Percentiles rank a stretch among this genome's conserved stretches.
phyloP scores from a whole-genome alignment of 305 asterid species.

The Fraxinus platypoda region DNA sequence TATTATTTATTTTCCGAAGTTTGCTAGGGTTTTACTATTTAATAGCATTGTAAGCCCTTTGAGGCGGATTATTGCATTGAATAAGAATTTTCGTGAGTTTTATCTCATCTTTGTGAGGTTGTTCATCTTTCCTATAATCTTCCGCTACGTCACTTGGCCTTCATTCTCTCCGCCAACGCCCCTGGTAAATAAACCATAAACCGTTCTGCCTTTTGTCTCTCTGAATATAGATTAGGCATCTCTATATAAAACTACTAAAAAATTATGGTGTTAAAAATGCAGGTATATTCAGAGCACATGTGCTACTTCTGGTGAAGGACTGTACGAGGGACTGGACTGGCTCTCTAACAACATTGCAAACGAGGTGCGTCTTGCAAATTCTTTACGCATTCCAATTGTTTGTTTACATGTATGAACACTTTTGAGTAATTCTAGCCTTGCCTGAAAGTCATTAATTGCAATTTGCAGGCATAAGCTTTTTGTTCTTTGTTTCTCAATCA shows the following conservation, averaged over 20 bases:
- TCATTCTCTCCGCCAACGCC: constrained; percentile 13
- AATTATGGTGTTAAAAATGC: not conserved
- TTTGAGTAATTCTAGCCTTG: not conserved
- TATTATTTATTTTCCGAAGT: too few relatives aligned
- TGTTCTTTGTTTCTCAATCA: not conserved
- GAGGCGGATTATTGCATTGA: too few relatives aligned
- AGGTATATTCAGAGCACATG: constrained; percentile 18
- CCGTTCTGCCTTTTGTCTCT: not conserved
- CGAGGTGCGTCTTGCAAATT: not conserved
- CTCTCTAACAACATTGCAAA: constrained; percentile 19
- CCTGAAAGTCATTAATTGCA: not conserved
- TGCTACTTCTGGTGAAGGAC: constrained; percentile 11
- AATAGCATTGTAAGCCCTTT: too few relatives aligned
- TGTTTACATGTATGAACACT: not conserved
- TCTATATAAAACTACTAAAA: not conserved
- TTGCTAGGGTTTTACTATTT: too few relatives aligned
- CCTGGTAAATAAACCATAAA: not conserved
- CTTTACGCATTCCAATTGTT: not conserved
- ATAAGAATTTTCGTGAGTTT: too few relatives aligned
- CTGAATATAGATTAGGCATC: not conserved
- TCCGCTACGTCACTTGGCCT: too few relatives aligned
- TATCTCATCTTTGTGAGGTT: too few relatives aligned
- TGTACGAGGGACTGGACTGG: constrained; percentile 15
- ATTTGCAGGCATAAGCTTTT: not conserved
- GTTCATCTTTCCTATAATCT: too few relatives aligned